Percentiles rank a stretch among this genome's conserved stretches.
phyloP scores from a whole-genome alignment of 1,139 yeast species.

The Kodamaea sp. region DNA sequence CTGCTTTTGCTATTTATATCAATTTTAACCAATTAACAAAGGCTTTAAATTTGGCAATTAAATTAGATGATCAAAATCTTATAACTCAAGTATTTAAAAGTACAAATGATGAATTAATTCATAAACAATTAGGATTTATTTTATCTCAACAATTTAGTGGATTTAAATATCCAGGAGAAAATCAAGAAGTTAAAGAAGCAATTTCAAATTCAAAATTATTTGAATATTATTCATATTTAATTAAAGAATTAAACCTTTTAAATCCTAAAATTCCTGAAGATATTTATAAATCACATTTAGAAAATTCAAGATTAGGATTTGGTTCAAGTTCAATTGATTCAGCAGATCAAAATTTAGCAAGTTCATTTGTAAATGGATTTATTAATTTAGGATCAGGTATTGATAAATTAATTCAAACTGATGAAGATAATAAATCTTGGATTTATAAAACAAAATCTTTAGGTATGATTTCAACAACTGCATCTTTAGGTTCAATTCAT shows the following conservation, averaged over 20 bases:
- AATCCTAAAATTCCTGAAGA: conserved; percentile 96
- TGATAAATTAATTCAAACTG: conserved; percentile 76
- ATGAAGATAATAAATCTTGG: conserved; percentile 75
- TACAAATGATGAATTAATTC: conserved; percentile 67
- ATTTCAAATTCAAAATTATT: conserved; percentile 76
- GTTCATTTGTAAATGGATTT: conserved; percentile 88
- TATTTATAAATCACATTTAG: conserved; percentile 86
- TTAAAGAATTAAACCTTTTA: conserved; percentile 79
- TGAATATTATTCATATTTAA: conserved; percentile 76
- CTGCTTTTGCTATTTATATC: conserved; percentile 87
- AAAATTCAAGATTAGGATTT: conserved; percentile 55
- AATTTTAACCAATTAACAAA: conserved; percentile 79
- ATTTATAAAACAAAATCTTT: conserved; percentile 88
- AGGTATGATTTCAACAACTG: conserved; percentile 94
- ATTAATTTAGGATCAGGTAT: conserved; percentile 87
- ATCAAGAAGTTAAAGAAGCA: conserved; percentile 80
- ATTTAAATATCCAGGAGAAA: conserved; percentile 59
- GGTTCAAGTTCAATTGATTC: conserved; percentile 75
- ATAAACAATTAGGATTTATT: conserved; percentile 88
- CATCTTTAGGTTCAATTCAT: conserved; percentile 83
- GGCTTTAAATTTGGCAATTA: conserved; percentile 84
- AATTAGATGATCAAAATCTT: conserved; percentile 77
- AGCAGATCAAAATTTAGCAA: conserved; percentile 94
- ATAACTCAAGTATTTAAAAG: conserved; percentile 75
- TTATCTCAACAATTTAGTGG: conserved; percentile 85